Conservation (phyloP, 2,329 filamentous ascomycete genomes). For the Trichoderma semiorbis region DNA sequence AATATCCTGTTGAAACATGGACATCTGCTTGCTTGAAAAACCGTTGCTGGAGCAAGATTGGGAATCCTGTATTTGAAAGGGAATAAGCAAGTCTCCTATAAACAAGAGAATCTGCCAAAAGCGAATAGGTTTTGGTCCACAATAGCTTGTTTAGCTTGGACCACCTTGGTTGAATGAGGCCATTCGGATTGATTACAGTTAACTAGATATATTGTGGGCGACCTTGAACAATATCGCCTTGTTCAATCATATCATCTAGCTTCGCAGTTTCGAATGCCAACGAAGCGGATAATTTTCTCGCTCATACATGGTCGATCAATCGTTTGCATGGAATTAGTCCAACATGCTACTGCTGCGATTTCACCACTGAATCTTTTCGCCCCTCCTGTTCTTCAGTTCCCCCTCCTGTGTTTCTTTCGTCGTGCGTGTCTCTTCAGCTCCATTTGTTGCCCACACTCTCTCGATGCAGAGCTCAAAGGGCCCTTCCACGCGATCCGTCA, state of each 20-base stretch:
- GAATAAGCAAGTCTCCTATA: no score
- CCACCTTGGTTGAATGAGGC: background rate
- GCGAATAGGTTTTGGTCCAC: no score
- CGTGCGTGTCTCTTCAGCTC: constrained; percentile 26
- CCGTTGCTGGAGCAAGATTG: no score
- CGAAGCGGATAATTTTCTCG: background rate
- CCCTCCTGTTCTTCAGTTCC: constrained; percentile 37
- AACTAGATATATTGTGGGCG: background rate
- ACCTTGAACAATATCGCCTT: background rate
- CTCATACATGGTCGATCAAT: background rate
- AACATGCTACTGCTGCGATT: background rate
- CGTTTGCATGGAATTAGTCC: background rate
- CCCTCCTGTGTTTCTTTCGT: constrained; percentile 24
- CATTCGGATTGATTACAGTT: background rate
- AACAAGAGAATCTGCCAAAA: no score
- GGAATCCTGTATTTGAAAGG: no score
- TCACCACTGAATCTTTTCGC: constrained; percentile 39
- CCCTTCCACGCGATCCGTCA: constrained; percentile 85
- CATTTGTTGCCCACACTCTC: constrained; percentile 86
- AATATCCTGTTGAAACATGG: background rate
- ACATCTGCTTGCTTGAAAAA: no score
- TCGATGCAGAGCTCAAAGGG: constrained; percentile 85
- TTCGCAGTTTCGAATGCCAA: background rate
- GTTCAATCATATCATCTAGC: background rate
- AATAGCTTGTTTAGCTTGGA: background rate